Percentiles rank a stretch among this genome's conserved stretches.
phyloP scores from a whole-genome alignment of 257 asterid genomes.

The Osmanthus fragrans region DNA sequence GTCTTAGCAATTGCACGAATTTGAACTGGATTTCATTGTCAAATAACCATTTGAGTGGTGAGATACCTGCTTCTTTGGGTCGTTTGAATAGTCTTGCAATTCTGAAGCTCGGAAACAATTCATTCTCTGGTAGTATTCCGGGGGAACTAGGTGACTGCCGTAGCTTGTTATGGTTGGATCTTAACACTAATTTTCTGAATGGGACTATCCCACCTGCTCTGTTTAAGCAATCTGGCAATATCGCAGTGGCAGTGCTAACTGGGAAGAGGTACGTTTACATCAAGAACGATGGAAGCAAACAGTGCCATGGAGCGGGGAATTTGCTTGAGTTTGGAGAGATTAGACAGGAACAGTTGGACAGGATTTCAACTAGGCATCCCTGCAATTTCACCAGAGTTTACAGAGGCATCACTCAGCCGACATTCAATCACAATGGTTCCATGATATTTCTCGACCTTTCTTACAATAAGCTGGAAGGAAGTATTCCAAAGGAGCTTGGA shows the following conservation, averaged over 20 bases:
- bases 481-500: conserved; percentile 86
- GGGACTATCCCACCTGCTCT: conserved; percentile 75
- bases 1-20: conserved; percentile 75
- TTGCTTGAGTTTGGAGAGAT: conserved; percentile 95
- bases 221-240: conserved; percentile 83
- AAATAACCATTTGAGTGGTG: conserved; percentile 64
- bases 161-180: conserved; percentile 93
- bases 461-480: conserved; percentile 66
- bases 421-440: conserved; percentile 87
- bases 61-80: conserved; percentile 78
- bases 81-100: conserved; percentile 66
- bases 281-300: conserved; percentile 75
- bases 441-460: conserved; percentile 94
- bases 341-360: conserved; percentile 57
- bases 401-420: conserved; percentile 64
- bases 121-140: conserved; percentile 72
- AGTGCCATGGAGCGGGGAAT: conserved; percentile 94
- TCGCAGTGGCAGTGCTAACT: conserved; percentile 57
- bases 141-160: conserved; percentile 79
- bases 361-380: conserved; percentile 73
- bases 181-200: conserved; percentile 63
- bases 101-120: conserved; percentile 79
- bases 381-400: conserved; percentile 78
- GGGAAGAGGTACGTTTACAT: conserved; percentile 70
- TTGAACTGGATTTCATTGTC: conserved; percentile 95